Percentiles rank a stretch among this genome's conserved stretches.
These are phyloP conservation scores for Aspergillus affinis DNA, from an alignment of 495 filamentous ascomycete species.

Conservation along the genomic window DNA sequence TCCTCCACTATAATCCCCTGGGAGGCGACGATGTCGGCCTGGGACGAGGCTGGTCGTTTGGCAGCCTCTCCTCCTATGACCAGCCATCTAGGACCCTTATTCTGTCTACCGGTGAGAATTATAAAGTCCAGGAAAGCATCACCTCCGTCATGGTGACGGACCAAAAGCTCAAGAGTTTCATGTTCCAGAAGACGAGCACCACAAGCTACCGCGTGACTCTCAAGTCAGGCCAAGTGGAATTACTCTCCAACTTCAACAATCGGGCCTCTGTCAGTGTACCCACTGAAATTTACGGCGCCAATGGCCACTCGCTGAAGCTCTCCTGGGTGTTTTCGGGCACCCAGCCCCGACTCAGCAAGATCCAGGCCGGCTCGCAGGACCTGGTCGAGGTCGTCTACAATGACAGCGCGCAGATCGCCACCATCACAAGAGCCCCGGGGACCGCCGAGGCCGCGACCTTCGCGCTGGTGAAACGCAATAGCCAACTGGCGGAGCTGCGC, in stretches of 20 bases:
- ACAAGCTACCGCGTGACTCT: no score
- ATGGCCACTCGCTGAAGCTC: constrained; percentile 8
- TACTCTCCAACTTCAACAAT: no score
- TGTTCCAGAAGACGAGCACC: no score
- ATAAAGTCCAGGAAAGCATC: not conserved
- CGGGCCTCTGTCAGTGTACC: no score
- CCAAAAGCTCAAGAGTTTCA: constrained; percentile 16
- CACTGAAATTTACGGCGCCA: constrained; percentile 6
- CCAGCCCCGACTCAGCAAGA: constrained; percentile 10
- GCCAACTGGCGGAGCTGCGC: no score
- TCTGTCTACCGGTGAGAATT: constrained; percentile 9
- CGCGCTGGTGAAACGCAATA: no score
- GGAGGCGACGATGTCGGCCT: constrained; percentile 2
- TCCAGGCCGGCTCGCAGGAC: constrained; percentile 7
- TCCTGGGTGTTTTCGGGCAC: not conserved
- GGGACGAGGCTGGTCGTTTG: constrained; percentile 13
- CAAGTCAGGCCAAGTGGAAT: no score
- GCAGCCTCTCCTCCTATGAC: constrained; percentile 10
- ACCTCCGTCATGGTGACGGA: constrained; percentile 1
- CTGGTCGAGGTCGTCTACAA: constrained; percentile 6
- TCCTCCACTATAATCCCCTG: constrained; percentile 8
- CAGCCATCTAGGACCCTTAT: not conserved
- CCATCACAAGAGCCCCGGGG: no score
- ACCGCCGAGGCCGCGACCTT: no score
- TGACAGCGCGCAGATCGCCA: no score